These are phyloP conservation scores for Suillus lakei DNA, from an alignment of 768 basidiomycete species.

Conservation along the genomic window DNA sequence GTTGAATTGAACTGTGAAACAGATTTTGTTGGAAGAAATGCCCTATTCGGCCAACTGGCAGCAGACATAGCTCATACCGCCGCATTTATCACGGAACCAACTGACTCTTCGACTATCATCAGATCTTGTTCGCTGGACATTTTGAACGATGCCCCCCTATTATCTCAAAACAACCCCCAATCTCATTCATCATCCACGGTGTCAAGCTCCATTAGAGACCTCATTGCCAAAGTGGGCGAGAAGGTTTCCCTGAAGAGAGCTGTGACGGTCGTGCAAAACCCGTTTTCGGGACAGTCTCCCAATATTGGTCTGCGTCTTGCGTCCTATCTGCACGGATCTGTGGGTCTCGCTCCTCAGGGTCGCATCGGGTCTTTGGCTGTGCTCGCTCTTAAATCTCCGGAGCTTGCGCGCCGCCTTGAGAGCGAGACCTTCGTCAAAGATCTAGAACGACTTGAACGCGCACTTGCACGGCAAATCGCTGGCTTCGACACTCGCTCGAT, in stretches of 20 bases:
- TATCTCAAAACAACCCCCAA: conserved; percentile 41
- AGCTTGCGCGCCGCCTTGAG: conserved; percentile 47
- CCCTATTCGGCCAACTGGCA: conserved; percentile 78
- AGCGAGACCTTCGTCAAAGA: conserved; percentile 58
- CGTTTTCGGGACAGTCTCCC: conserved; percentile 38
- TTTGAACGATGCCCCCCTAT: conserved; percentile 68
- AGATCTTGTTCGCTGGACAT: conserved; percentile 54
- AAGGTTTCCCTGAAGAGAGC: conserved; percentile 76
- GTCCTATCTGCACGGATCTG: conserved; percentile 67
- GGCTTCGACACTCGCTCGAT: conserved; percentile 76
- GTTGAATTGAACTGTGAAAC: conserved; percentile 96
- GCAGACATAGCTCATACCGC: conserved; percentile 83
- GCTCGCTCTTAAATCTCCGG: conserved; percentile 54
- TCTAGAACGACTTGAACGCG: conserved; percentile 67
- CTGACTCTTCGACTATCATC: conserved; percentile 42
- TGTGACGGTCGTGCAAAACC: conserved; percentile 41
- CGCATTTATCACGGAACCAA: conserved; percentile 68
- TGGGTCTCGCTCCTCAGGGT: conserved; percentile 52
- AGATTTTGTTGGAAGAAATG: conserved; percentile 91
- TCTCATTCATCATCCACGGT: conserved; percentile 54
- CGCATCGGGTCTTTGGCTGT: conserved; percentile 64
- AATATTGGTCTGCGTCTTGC: conserved; percentile 50
- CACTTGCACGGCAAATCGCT: conserved; percentile 82
- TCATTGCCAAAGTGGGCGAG: conserved; percentile 80
- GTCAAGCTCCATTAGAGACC: conserved; percentile 63